Percentiles rank a stretch among this genome's conserved stretches.
Conservation (phyloP, 257 asterid genomes). For the Solanum okadae region DNA sequence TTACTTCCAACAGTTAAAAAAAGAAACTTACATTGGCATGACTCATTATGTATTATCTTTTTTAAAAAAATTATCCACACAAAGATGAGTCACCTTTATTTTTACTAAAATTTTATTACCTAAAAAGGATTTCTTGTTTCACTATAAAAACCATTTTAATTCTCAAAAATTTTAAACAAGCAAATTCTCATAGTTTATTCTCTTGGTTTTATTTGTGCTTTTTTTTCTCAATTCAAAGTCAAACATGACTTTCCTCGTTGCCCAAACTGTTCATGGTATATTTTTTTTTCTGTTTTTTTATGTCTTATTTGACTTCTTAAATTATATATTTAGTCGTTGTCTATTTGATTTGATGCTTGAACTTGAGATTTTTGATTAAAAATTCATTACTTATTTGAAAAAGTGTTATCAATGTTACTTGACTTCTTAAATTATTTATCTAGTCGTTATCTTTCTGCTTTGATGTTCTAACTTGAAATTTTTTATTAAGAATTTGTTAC, state of each 20-base stretch:
- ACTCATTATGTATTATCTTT: background rate
- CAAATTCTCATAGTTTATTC: background rate
- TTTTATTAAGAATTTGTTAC: background rate
- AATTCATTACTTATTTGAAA: background rate
- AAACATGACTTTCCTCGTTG: constrained; percentile 2
- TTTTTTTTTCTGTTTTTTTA: no score
- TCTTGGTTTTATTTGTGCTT: background rate
- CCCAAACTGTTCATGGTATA: constrained; percentile 1
- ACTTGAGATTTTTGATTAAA: background rate
- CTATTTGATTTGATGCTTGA: background rate
- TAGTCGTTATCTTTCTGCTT: background rate
- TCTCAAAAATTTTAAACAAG: background rate
- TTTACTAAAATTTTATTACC: background rate
- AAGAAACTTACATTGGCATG: background rate
- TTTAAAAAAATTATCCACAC: background rate
- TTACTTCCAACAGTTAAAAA: background rate
- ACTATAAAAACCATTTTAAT: background rate
- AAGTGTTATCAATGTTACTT: background rate
- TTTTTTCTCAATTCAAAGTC: background rate
- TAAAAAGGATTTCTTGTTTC: background rate
- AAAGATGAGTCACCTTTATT: background rate
- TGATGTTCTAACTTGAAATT: background rate
- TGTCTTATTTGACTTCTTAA: background rate
- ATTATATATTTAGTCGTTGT: background rate
- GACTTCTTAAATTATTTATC: background rate